Conservation (phyloP, 805 yeast species). For the Cyberlindnera mississippiensis region DNA sequence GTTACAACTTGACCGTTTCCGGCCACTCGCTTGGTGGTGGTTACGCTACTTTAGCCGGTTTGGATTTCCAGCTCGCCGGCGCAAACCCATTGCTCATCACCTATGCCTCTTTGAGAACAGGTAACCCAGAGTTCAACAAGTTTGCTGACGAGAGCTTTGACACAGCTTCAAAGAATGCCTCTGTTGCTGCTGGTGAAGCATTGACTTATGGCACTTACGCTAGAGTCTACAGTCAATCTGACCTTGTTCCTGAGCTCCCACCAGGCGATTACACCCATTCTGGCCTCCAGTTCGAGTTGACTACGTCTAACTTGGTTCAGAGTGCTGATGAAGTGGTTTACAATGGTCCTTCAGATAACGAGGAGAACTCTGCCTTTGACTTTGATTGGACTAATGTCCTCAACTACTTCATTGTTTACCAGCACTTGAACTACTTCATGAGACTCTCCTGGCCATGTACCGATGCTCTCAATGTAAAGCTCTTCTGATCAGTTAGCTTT, state of each 20-base stretch:
- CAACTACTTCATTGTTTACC: slow-evolving; percentile 16
- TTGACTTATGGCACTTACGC: slow-evolving; percentile 32
- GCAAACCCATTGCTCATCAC: slow-evolving; percentile 52
- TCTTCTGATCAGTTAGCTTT: not conserved
- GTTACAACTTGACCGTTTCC: slow-evolving; percentile 48
- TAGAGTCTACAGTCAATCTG: slow-evolving; percentile 55
- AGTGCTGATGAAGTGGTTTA: not conserved
- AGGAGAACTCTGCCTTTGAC: not conserved
- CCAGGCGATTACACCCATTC: slow-evolving; percentile 37
- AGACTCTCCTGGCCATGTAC: slow-evolving; percentile 26
- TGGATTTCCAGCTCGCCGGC: slow-evolving; percentile 57
- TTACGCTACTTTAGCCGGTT: slow-evolving; percentile 55
- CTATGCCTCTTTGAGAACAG: slow-evolving; percentile 64
- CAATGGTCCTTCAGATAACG: slow-evolving; percentile 1
- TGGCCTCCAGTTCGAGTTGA: slow-evolving; percentile 33
- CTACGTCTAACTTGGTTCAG: slow-evolving; percentile 1
- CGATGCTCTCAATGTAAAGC: slow-evolving; percentile 9
- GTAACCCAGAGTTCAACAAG: slow-evolving; percentile 44
- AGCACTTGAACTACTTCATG: slow-evolving; percentile 20
- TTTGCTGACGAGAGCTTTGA: slow-evolving; percentile 51
- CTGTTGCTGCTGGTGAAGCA: slow-evolving; percentile 30
- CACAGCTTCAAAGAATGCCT: slow-evolving; percentile 31
- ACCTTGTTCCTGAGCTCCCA: slow-evolving; percentile 58
- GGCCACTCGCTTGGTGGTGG: slow-evolving; percentile 85
- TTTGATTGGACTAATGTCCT: slow-evolving; percentile 8